phyloP scores from a whole-genome alignment of 2,329 filamentous ascomycete species.

The Endocalyx cinctus region DNA sequence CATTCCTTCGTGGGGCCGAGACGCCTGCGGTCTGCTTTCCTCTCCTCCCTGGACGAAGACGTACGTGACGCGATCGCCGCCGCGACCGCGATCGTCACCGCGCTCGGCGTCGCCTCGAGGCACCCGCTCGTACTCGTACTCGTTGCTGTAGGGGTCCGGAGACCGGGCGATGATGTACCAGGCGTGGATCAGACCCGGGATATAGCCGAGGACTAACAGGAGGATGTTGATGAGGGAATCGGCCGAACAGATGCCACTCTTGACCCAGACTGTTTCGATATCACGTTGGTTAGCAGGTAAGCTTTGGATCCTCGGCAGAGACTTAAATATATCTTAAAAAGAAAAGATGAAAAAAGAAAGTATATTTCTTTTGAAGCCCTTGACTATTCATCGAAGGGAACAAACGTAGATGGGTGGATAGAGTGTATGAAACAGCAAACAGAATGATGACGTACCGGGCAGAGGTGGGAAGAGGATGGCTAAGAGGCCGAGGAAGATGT shows the following conservation, averaged over 20 bases:
- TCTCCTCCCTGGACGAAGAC: slow-evolving; percentile 19
- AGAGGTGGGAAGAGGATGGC: slow-evolving; percentile 63
- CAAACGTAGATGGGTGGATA: no score
- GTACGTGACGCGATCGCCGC: slow-evolving; percentile 27
- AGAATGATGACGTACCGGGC: slow-evolving; percentile 46
- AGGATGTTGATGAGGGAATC: slow-evolving; percentile 95
- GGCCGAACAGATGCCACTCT: slow-evolving; percentile 84
- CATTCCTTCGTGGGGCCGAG: slow-evolving; percentile 30
- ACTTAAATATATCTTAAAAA: no score
- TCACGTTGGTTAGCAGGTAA: neutral
- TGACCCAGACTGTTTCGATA: slow-evolving; percentile 78
- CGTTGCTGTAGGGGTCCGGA: slow-evolving; percentile 74
- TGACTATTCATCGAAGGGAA: no score
- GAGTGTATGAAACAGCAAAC: slow-evolving; percentile 3
- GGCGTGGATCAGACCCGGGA: slow-evolving; percentile 83
- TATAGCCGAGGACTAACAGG: slow-evolving; percentile 71
- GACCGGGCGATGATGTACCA: slow-evolving; percentile 97
- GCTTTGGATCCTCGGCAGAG: no score
- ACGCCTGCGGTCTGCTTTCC: slow-evolving; percentile 25
- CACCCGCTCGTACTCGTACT: slow-evolving; percentile 65
- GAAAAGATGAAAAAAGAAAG: neutral
- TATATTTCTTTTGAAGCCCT: neutral
- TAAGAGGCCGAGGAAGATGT: slow-evolving; percentile 60
- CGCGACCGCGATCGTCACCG: neutral
- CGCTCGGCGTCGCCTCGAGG: slow-evolving; percentile 47